Conservation (phyloP, 805 yeast species). For the Candida succiphila region DNA sequence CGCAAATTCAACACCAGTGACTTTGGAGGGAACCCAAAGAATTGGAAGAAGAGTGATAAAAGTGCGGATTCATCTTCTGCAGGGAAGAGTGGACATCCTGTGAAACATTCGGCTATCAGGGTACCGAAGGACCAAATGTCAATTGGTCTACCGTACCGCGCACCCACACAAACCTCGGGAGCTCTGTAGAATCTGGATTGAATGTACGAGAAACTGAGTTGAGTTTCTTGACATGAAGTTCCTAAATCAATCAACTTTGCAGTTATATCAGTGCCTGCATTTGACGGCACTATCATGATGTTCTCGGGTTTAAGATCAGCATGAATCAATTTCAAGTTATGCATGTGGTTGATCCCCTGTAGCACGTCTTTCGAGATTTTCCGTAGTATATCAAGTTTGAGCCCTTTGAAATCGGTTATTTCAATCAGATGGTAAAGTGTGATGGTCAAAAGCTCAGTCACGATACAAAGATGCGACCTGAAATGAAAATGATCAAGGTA, state of each 20-base stretch:
- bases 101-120: constrained; percentile 79
- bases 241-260: constrained; percentile 81
- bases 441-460: constrained; percentile 60
- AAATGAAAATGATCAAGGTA: constrained; percentile 67
- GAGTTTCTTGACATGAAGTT: constrained; percentile 38
- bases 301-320: constrained; percentile 88
- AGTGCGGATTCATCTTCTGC: constrained; percentile 41
- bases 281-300: constrained; percentile 40
- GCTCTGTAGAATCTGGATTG: constrained; percentile 70
- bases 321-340: constrained; percentile 50
- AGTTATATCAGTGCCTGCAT: constrained; percentile 14
- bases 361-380: constrained; percentile 46
- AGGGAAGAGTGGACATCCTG: constrained; percentile 38
- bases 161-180: constrained; percentile 67
- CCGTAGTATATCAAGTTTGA: constrained; percentile 29
- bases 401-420: constrained; percentile 37
- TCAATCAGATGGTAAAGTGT: constrained; percentile 56
- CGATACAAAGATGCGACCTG: constrained; percentile 74
- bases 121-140: constrained; percentile 95
- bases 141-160: constrained; percentile 42
- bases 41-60: constrained; percentile 29
- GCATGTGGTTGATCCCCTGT: constrained; percentile 51
- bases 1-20: constrained; percentile 29
- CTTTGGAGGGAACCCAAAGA: constrained; percentile 38
- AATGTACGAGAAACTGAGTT: constrained; percentile 38